Evolutionary conservation across 2,329 filamentous ascomycete genomes (phyloP).

Genomic region (Penicillium griseofulvum): DNA sequence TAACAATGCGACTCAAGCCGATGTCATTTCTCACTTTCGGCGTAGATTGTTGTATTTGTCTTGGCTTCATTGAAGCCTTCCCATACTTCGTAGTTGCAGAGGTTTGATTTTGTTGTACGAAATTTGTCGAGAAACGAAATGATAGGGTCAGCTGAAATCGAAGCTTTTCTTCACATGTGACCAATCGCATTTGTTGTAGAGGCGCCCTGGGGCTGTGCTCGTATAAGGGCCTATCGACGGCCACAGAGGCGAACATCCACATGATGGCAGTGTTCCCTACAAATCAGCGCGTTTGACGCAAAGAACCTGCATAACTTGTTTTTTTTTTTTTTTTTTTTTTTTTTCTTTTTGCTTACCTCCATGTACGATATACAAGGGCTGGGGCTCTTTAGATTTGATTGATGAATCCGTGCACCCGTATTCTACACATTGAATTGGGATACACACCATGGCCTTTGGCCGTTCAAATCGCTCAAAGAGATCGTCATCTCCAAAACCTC

Average conservation of each 20-base stretch:
- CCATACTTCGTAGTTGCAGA: neutral
- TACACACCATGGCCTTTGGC: slow-evolving; percentile 4
- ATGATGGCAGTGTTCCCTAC: neutral
- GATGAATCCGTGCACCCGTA: neutral
- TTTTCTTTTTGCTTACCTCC: neutral
- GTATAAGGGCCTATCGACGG: neutral
- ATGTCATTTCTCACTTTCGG: too few species aligned
- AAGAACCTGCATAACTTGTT: slow-evolving; percentile 1
- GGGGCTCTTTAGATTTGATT: neutral
- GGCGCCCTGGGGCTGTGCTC: slow-evolving; percentile 5
- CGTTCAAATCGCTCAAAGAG: neutral
- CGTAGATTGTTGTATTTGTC: too few species aligned
- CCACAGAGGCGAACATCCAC: neutral
- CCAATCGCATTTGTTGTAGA: neutral
- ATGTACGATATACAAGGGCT: neutral
- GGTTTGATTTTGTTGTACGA: neutral
- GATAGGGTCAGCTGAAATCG: neutral
- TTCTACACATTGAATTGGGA: neutral
- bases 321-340: neutral
- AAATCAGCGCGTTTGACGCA: neutral
- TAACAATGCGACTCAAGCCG: too few species aligned
- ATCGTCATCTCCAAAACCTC: neutral
- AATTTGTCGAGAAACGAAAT: neutral
- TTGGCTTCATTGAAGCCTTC: too few species aligned
- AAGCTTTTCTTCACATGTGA: neutral